phyloP scores from a whole-genome alignment of 768 basidiomycete genomes.

The Coprinopsis marcescibilis region DNA sequence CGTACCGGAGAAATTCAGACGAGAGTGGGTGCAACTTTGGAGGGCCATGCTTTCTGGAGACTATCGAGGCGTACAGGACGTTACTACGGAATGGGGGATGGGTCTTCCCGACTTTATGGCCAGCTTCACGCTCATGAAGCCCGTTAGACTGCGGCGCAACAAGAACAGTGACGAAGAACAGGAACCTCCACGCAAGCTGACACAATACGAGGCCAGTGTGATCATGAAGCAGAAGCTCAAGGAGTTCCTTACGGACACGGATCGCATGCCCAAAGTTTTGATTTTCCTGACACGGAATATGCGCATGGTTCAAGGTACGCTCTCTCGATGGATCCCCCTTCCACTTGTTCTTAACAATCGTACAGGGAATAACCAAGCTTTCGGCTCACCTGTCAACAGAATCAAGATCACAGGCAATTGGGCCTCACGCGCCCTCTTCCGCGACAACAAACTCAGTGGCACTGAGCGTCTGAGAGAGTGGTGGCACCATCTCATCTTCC shows the following conservation, averaged over 20 bases:
- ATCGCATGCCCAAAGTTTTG: slow-evolving; percentile 71
- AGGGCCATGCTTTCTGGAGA: slow-evolving; percentile 54
- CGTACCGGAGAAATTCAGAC: slow-evolving; percentile 59
- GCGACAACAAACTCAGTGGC: slow-evolving; percentile 36
- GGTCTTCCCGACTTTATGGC: slow-evolving; percentile 69
- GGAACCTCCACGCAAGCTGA: slow-evolving; percentile 31
- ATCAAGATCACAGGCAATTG: slow-evolving; percentile 85
- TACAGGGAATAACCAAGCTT: slow-evolving; percentile 70
- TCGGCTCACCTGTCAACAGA: slow-evolving; percentile 84
- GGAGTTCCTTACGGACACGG: slow-evolving; percentile 65
- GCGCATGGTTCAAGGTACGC: slow-evolving; percentile 55
- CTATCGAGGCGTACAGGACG: slow-evolving; percentile 42
- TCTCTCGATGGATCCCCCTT: slow-evolving; percentile 1
- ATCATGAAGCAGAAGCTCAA: slow-evolving; percentile 62
- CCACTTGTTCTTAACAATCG: slow-evolving; percentile 14
- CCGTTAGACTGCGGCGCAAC: slow-evolving; percentile 39
- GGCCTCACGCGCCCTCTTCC: slow-evolving; percentile 64
- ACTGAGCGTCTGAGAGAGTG: slow-evolving; percentile 43
- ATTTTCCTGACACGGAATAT: slow-evolving; percentile 75
- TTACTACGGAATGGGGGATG: slow-evolving; percentile 62
- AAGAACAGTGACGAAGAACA: slow-evolving; percentile 20
- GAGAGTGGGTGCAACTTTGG: slow-evolving; percentile 79
- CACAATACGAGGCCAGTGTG: slow-evolving; percentile 66
- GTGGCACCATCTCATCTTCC: slow-evolving; percentile 58
- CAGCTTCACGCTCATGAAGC: slow-evolving; percentile 65